Conservation (phyloP, 1,139 yeast genomes). For the Taphrina communis region DNA sequence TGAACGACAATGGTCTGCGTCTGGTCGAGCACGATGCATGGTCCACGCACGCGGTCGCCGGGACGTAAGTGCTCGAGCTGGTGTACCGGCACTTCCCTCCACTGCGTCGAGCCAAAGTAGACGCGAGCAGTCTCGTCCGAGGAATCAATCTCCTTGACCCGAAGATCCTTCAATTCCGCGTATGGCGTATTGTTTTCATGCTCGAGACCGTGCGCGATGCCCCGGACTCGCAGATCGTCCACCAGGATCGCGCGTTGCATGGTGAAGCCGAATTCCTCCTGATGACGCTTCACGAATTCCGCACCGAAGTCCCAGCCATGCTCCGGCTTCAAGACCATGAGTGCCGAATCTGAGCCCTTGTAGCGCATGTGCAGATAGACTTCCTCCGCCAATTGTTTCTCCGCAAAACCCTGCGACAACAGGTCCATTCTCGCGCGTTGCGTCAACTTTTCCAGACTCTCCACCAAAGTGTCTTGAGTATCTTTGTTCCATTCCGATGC, state of each 20-base stretch:
- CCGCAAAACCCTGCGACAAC: conserved; percentile 58
- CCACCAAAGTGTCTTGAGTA: conserved; percentile 50
- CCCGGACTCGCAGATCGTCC: conserved; percentile 80
- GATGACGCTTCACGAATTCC: conserved; percentile 61
- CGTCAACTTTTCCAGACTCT: conserved; percentile 54
- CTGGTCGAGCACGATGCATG: conserved; percentile 81
- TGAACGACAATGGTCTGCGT: conserved; percentile 87
- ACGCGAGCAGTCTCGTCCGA: conserved; percentile 53
- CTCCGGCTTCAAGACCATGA: conserved; percentile 63
- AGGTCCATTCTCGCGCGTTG: conserved; percentile 54
- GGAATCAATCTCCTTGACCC: conserved; percentile 45
- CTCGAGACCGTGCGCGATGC: conserved; percentile 59
- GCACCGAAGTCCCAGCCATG: conserved; percentile 51
- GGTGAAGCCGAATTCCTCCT: conserved; percentile 72
- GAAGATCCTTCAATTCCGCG: conserved; percentile 42
- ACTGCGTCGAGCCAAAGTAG: conserved; percentile 56
- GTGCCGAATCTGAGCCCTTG: conserved; percentile 83
- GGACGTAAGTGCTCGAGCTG: conserved; percentile 58
- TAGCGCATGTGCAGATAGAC: conserved; percentile 77
- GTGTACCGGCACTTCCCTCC: conserved; percentile 62
- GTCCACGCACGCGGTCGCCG: conserved; percentile 70
- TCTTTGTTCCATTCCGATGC: conserved; percentile 52
- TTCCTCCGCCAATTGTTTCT: conserved; percentile 58
- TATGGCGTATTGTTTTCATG: conserved; percentile 36
- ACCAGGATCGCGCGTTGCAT: conserved; percentile 70